Conservation (phyloP, 371 early-diverging fungal species). For the Mucor sp. region DNA sequence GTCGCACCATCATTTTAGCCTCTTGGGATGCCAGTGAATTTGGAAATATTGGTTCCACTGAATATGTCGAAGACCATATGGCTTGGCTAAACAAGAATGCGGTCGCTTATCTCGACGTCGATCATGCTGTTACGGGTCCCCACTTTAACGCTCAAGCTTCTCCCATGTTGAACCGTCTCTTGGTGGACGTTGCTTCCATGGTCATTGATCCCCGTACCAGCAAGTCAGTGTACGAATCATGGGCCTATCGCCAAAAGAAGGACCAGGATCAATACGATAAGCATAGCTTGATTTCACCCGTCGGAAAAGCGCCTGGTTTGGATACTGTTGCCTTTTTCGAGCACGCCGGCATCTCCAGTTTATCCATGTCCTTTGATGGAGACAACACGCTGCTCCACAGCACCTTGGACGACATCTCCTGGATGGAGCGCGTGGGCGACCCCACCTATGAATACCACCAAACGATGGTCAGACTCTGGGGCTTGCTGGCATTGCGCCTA, state of each 20-base stretch:
- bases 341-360: conserved; percentile 59
- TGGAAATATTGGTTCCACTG: conserved; percentile 68
- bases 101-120: conserved; percentile 65
- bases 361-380: conserved; percentile 51
- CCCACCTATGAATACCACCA: conserved; percentile 61
- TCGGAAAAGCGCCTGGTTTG: conserved; percentile 34
- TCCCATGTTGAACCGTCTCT: conserved; percentile 50
- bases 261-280: conserved; percentile 1
- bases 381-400: conserved; percentile 58
- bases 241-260: conserved; percentile 30
- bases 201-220: conserved; percentile 54
- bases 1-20: conserved; percentile 64
- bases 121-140: conserved; percentile 50
- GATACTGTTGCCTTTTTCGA: conserved; percentile 63
- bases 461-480: conserved; percentile 48
- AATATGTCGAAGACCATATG: conserved; percentile 70
- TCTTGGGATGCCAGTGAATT: conserved; percentile 77
- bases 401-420: conserved; percentile 46
- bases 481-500: conserved; percentile 35
- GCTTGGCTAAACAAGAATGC: conserved; percentile 56
- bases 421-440: conserved; percentile 64
- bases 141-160: conserved; percentile 53
- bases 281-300: conserved; percentile 33
- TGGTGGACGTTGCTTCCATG: conserved; percentile 52
- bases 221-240: conserved; percentile 53